Conservation (phyloP, 2,329 filamentous ascomycete species). For the Cercospora citrullina region DNA sequence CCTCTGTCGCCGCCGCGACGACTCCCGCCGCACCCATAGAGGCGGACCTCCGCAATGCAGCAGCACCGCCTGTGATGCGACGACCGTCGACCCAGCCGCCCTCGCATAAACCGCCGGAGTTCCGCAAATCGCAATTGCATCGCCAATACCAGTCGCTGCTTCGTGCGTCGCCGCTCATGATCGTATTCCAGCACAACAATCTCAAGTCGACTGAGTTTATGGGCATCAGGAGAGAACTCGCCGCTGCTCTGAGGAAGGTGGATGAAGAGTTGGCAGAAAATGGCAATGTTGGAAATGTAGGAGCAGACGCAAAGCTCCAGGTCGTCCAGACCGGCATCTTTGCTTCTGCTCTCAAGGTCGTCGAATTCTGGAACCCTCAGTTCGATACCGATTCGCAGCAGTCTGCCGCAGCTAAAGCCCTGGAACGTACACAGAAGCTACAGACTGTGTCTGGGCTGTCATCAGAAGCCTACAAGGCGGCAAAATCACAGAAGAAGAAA, state of each 20-base stretch:
- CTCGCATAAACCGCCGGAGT: constrained; percentile 80
- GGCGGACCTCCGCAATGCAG: constrained; percentile 46
- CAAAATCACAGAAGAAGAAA: constrained; percentile 37
- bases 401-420: constrained; percentile 15
- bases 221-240: constrained; percentile 69
- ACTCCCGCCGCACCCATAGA: constrained; percentile 56
- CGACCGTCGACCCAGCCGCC: constrained; percentile 73
- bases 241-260: constrained; percentile 60
- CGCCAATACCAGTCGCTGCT: constrained; percentile 86
- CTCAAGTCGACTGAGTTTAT: constrained; percentile 73
- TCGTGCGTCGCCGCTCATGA: constrained; percentile 77
- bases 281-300: constrained; percentile 57
- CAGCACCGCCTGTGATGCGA: constrained; percentile 46
- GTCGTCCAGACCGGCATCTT: constrained; percentile 90
- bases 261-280: constrained; percentile 62
- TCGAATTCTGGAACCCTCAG: constrained; percentile 69
- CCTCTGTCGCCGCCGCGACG: constrained; percentile 46
- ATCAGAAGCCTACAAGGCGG: constrained; percentile 53
- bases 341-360: constrained; percentile 76
- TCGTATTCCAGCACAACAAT: constrained; percentile 83
- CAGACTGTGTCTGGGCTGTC: constrained; percentile 59
- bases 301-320: constrained; percentile 62
- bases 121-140: constrained; percentile 85
- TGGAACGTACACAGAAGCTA: constrained; percentile 34
- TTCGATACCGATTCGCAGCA: constrained; percentile 26